phyloP scores from a whole-genome alignment of 305 asterid genomes.

The Fraxinus greggii region DNA sequence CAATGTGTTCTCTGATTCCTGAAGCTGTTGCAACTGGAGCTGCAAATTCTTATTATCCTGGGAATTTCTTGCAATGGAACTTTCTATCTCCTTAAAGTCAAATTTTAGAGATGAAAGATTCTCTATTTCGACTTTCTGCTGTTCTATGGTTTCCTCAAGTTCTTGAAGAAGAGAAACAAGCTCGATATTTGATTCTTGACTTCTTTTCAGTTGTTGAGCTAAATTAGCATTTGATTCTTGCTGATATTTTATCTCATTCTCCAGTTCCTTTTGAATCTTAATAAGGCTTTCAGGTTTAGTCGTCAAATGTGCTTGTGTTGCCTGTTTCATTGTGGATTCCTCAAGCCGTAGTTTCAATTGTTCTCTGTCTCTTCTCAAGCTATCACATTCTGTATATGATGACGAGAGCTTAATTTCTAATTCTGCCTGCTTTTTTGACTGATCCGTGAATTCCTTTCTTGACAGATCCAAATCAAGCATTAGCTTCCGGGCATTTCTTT shows the following conservation, averaged over 20 bases:
- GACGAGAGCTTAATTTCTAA: slow-evolving; percentile 66
- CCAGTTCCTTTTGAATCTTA: slow-evolving; percentile 57
- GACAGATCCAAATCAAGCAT: slow-evolving; percentile 73
- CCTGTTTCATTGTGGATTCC: slow-evolving; percentile 31
- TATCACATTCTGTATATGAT: slow-evolving; percentile 50
- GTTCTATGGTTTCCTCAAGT: slow-evolving; percentile 72
- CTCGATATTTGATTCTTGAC: slow-evolving; percentile 84
- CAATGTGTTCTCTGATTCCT: slow-evolving; percentile 56
- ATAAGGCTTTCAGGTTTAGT: slow-evolving; percentile 39
- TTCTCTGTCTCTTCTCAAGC: slow-evolving; percentile 57
- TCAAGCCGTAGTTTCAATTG: slow-evolving; percentile 42
- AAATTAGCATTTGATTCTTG: slow-evolving; percentile 55
- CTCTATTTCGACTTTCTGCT: slow-evolving; percentile 68
- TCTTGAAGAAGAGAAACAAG: slow-evolving; percentile 86
- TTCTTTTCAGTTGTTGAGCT: slow-evolving; percentile 59
- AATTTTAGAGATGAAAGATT: slow-evolving; percentile 44
- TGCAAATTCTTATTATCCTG: slow-evolving; percentile 35
- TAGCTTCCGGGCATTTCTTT: slow-evolving; percentile 81
- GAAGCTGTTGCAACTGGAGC: slow-evolving; percentile 38
- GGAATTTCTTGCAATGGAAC: slow-evolving; percentile 27
- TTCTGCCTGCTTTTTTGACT: slow-evolving; percentile 66
- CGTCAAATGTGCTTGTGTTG: slow-evolving; percentile 32
- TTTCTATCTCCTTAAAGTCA: slow-evolving; percentile 29
- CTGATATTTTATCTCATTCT: slow-evolving; percentile 70
- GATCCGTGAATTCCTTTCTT: slow-evolving; percentile 51